Percentiles rank a stretch among this genome's conserved stretches.
phyloP scores from a whole-genome alignment of 495 filamentous ascomycete species.

The Penicillium pulvis region DNA sequence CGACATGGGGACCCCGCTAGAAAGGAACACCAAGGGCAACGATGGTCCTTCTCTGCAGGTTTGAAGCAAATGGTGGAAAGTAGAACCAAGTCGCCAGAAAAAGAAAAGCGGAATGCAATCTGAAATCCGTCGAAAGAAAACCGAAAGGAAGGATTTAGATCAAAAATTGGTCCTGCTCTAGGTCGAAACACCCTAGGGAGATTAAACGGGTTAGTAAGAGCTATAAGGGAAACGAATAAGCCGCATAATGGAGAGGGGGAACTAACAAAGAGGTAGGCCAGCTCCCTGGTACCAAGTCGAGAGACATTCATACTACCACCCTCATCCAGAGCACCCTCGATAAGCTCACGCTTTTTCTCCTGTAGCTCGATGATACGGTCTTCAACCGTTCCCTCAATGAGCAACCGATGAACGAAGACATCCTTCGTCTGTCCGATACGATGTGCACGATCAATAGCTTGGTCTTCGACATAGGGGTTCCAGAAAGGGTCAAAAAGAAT shows the following conservation, averaged over 20 bases:
- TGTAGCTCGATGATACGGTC: conserved; percentile 88
- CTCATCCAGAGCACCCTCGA: conserved; percentile 82
- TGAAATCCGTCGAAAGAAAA: background rate
- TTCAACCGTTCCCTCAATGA: conserved; percentile 80
- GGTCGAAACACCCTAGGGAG: background rate
- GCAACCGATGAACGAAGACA: conserved; percentile 79
- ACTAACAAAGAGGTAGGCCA: conserved; percentile 73
- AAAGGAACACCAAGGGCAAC: background rate
- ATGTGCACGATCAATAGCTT: conserved; percentile 92
- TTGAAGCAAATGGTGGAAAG: background rate
- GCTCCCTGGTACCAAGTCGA: conserved; percentile 61
- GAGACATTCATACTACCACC: conserved; percentile 64
- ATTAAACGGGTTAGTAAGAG: background rate
- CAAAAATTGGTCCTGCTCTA: background rate
- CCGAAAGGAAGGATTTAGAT: background rate
- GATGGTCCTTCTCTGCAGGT: background rate
- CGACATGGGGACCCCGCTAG: background rate
- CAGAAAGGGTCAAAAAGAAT: conserved; percentile 96
- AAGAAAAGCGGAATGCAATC: background rate
- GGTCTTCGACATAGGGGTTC: conserved; percentile 94
- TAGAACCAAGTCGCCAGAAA: background rate
- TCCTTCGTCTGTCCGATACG: conserved; percentile 78
- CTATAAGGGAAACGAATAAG: background rate
- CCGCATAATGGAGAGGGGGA: background rate
- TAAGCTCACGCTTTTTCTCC: conserved; percentile 76